Evolutionary conservation across 2,329 filamentous ascomycete species (phyloP), one percentile per base, ranked within the genome.

Genomic region (Monosporascus sp.): DNA sequence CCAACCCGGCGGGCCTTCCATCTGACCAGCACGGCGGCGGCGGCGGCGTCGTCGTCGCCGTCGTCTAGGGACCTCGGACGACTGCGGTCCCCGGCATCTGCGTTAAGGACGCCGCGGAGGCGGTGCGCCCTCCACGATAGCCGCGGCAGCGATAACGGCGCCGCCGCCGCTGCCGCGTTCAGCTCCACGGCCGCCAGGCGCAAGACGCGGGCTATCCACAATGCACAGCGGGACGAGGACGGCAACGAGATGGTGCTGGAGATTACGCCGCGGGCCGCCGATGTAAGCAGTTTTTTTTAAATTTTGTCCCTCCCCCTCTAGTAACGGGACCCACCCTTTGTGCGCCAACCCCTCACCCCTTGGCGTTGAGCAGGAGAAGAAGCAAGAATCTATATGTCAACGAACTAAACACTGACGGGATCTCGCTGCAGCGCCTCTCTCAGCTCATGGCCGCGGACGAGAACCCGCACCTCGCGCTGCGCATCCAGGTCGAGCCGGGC

Each of bases 401-500:
- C 48, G 49, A 44, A 47, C 47, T 25, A 47, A 46, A 49, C 55
- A 50, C 27, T 27, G 9, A 27, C 27, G 27, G 27, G 27, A 11
- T 8, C 11, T 44, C 35, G 35, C 3, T 18, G 38, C 61, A 85
- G 81, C 88, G 91, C 37, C 83, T 97, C 35, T 79, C 82, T 54
- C 81, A 90, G 60, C 96, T 94, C 58, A 91, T 90, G 79, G 66
- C 73, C 38, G 82, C 85, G 61, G 85, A 89, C 63, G 65, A 69
- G 18, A 95, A 96, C 68, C 89, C 90, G 2, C 78, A 88, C 64
- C 82, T 96, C 35, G 89, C 91, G 24, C 80, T 99, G n/a, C 89
- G 93, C 50, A 89, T 99, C 60, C 87, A 89, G 56, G 92, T 99
- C 54, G 91, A 96, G 67, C 90, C 88, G 53, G 94, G 94, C 58